Base-by-base conservation (phyloP, 2,329 filamentous ascomycete genomes). In the Colletotrichum coccodes region DNA sequence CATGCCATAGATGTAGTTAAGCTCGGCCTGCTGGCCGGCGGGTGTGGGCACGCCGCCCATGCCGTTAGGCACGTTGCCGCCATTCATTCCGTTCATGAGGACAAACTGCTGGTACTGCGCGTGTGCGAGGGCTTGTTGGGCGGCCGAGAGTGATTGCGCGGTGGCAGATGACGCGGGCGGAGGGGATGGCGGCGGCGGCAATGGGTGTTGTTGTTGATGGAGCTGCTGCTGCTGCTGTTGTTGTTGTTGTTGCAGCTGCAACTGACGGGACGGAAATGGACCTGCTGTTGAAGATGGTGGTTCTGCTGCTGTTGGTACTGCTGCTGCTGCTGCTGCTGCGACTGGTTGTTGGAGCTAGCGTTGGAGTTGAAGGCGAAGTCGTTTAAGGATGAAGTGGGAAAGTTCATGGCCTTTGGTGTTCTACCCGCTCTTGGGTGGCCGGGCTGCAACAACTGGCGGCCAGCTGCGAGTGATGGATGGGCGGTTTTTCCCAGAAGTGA, bases 1-100 rank as follows among this genome's bases (percentile, higher is more conserved):
- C 86, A 91, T 89, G 72, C 84, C 83, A 75, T 91, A 91, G 75
- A 92, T 90, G 78, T 90, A 89, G 75, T 90, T 90, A 69, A 92
- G 85, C 78, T 92, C 90, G 60, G 89, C 86, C 77, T 91, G 89
- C 76, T 92, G 89, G 54, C 89, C 89, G 21, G 89, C 90, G n/a
- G 89, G 89, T 18, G 87, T 90, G 16, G 89, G 89, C 50, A 85
- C 83, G 26, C 66, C 66, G 54, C 84, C 82, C 65, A 85, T 84
- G 68, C 82, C 83, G 36, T 79, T 80, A 32, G 81, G 79, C 79
- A 85, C 81, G 73, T 81, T 83, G 71, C 77, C 79, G 73, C 84
- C 84, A 72, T 85, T 86, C 74, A 85, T 81, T 70, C 84, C 84
- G 76, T 86, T 86, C 83, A 86, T 86, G 67, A 70, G 60, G 65